Percentiles rank a stretch among this genome's conserved stretches.
phyloP scores from a whole-genome alignment of 441 rosid genomes.

The Breynia disticha region DNA sequence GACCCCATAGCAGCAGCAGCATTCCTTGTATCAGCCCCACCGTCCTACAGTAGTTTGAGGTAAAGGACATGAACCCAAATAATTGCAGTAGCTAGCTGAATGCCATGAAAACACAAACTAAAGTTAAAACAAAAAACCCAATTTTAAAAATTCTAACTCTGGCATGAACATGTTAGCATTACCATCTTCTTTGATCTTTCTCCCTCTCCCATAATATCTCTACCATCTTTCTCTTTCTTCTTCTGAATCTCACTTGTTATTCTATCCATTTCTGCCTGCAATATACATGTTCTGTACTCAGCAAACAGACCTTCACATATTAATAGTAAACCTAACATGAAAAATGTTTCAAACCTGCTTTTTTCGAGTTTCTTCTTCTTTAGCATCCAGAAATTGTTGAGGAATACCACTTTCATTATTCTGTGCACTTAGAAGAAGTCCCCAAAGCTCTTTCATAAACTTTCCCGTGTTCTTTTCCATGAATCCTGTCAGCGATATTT shows the following conservation, averaged over 20 bases:
- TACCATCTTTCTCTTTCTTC: slow-evolving; percentile 59
- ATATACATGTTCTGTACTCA: slow-evolving; percentile 12
- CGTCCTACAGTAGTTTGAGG: slow-evolving; percentile 99
- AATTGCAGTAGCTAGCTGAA: slow-evolving; percentile 99
- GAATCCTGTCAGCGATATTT: slow-evolving; percentile 84
- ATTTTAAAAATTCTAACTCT: slow-evolving; percentile 36
- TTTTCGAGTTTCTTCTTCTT: slow-evolving; percentile 68
- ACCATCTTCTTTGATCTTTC: slow-evolving; percentile 62
- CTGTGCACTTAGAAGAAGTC: slow-evolving; percentile 85
- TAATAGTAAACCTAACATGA: not conserved
- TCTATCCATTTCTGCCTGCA: slow-evolving; percentile 62
- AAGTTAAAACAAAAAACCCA: slow-evolving; percentile 60
- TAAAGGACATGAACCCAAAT: slow-evolving; percentile 99
- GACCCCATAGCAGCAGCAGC: slow-evolving; percentile 33
- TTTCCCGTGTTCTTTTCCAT: slow-evolving; percentile 96
- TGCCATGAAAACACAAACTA: slow-evolving; percentile 68
- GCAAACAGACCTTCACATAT: not conserved
- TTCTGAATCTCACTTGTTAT: slow-evolving; percentile 50
- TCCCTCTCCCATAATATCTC: slow-evolving; percentile 42
- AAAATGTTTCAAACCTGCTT: slow-evolving; percentile 41
- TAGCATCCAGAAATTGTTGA: slow-evolving; percentile 85
- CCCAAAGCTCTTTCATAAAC: slow-evolving; percentile 99
- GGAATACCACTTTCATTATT: slow-evolving; percentile 87
- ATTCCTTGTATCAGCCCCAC: slow-evolving; percentile 41
- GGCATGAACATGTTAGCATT: slow-evolving; percentile 63